Percentiles rank a stretch among this genome's conserved stretches.
Conservation (phyloP, 1,284 basidiomycete genomes). For the Ceratobasidium sp. region DNA sequence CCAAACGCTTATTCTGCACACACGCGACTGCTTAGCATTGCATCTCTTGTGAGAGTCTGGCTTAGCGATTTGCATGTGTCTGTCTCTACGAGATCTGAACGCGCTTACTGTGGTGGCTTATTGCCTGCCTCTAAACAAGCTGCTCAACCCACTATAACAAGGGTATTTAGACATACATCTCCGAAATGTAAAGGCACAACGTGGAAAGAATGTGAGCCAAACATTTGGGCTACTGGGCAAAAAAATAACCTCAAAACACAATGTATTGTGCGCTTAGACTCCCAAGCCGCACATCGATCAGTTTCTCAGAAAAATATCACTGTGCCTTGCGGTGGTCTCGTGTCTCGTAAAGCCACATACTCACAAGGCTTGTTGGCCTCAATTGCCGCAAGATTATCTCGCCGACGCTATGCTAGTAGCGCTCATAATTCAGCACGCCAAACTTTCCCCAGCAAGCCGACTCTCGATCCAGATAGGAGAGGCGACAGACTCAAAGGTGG, state of each 20-base stretch:
- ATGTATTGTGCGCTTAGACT: background rate
- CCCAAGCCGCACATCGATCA: background rate
- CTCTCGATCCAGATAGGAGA: background rate
- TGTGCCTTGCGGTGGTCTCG: background rate
- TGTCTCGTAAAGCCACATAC: background rate
- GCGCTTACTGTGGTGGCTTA: background rate
- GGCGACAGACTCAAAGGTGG: background rate
- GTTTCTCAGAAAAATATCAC: background rate
- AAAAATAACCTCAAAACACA: too few relatives aligned
- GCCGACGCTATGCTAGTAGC: background rate
- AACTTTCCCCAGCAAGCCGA: background rate
- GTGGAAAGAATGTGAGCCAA: constrained; percentile 18
- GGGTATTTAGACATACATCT: background rate
- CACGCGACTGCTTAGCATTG: constrained; percentile 35
- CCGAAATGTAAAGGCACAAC: background rate
- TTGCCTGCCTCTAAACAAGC: background rate
- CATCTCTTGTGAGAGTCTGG: constrained; percentile 37
- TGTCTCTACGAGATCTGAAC: background rate
- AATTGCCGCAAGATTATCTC: background rate
- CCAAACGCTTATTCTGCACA: constrained; percentile 35
- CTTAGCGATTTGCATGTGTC: background rate
- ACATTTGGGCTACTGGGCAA: background rate
- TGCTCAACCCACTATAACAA: background rate
- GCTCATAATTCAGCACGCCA: background rate
- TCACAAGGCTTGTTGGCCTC: background rate